Evolutionary conservation across 2,329 filamentous ascomycete species (phyloP).

Genomic region (Monosporascus sp.): DNA sequence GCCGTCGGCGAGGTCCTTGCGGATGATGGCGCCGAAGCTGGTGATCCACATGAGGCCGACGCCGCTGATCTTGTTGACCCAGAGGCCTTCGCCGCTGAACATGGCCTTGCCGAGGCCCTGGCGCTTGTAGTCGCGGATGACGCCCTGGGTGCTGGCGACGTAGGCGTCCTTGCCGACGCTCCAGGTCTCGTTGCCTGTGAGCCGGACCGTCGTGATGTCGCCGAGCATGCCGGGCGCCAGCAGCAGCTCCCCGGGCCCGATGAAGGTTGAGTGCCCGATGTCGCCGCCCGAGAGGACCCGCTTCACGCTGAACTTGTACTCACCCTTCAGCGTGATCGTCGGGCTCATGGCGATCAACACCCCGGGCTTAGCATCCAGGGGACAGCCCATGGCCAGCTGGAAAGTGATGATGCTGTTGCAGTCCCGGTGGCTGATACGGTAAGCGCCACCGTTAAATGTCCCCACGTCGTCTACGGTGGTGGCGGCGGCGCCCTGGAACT

Average conservation of each 20-base stretch:
- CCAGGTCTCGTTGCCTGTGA: conserved; percentile 72
- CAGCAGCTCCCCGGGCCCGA: conserved; percentile 85
- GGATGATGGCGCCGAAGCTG: conserved; percentile 90
- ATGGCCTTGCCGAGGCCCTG: conserved; percentile 86
- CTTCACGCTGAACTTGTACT: conserved; percentile 81
- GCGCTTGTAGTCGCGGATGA: conserved; percentile 80
- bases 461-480: conserved; percentile 76
- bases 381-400: conserved; percentile 85
- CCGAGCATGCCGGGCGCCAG: conserved; percentile 76
- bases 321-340: conserved; percentile 76
- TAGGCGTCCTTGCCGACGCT: conserved; percentile 82
- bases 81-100: conserved; percentile 89
- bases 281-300: conserved; percentile 83
- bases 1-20: conserved; percentile 71
- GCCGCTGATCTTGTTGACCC: conserved; percentile 81
- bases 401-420: conserved; percentile 85
- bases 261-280: conserved; percentile 72
- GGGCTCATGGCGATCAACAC: conserved; percentile 95
- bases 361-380: conserved; percentile 74
- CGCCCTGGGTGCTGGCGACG: conserved; percentile 78
- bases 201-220: conserved; percentile 75
- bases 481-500: conserved; percentile 60
- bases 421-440: conserved; percentile 87
- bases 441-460: conserved; percentile 96
- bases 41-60: conserved; percentile 82